Conservation (phyloP, 495 filamentous ascomycete genomes). For the Talaromyces wortmannii region DNA sequence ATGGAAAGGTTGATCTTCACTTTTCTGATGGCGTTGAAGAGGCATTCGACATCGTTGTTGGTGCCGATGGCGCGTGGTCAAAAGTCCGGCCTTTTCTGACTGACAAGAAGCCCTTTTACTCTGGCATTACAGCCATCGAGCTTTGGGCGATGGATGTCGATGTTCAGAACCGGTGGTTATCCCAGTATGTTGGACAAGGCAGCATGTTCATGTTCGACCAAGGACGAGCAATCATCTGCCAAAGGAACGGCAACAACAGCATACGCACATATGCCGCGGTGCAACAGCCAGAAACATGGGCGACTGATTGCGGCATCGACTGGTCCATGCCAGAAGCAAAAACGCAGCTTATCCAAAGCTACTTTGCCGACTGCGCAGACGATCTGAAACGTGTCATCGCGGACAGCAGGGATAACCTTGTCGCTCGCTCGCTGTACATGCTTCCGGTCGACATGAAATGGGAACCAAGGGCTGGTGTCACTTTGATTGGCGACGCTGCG, state of each 20-base stretch:
- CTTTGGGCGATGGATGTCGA: slow-evolving; percentile 22
- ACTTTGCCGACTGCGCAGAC: slow-evolving; percentile 11
- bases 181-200: slow-evolving; percentile 35
- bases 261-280: slow-evolving; percentile 24
- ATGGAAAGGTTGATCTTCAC: slow-evolving; percentile 3
- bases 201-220: slow-evolving; percentile 34
- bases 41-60: slow-evolving; percentile 47
- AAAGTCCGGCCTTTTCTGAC: slow-evolving; percentile 42
- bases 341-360: slow-evolving; percentile 7
- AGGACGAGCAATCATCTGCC: slow-evolving; percentile 28
- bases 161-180: slow-evolving; percentile 19
- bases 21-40: slow-evolving; percentile 12
- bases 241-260: slow-evolving; percentile 38
- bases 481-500: slow-evolving; percentile 55
- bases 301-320: slow-evolving; percentile 24
- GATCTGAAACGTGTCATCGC: slow-evolving; percentile 7
- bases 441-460: slow-evolving; percentile 46
- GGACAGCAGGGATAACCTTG: not conserved
- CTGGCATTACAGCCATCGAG: slow-evolving; percentile 34
- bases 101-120: slow-evolving; percentile 39
- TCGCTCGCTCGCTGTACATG: slow-evolving; percentile 32
- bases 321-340: slow-evolving; percentile 6
- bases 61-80: slow-evolving; percentile 59
- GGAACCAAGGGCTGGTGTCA: slow-evolving; percentile 23
- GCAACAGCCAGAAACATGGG: slow-evolving; percentile 28